Evolutionary conservation across 495 filamentous ascomycete species (phyloP).

Genomic region (Aspergillus kassunensis): DNA sequence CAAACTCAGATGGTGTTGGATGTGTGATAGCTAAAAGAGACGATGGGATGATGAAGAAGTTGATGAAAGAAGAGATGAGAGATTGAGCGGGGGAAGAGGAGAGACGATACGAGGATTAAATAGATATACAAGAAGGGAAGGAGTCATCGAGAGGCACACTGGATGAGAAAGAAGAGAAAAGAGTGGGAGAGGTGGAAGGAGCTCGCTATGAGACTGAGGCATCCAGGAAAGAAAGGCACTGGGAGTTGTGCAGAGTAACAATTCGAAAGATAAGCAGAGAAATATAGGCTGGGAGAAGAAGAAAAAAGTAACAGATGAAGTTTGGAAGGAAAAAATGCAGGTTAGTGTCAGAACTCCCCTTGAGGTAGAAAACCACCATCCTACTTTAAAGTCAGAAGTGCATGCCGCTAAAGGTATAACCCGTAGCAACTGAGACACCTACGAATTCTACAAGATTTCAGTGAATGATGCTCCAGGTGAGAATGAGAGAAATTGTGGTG

Average conservation of each 20-base stretch:
- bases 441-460: no score
- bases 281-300: background rate
- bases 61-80: conserved; percentile 8
- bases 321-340: no score
- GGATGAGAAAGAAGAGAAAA: background rate
- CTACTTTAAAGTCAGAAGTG: no score
- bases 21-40: conserved; percentile 11
- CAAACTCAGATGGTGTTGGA: conserved; percentile 11
- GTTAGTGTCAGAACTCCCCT: no score
- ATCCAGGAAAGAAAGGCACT: conserved; percentile 1
- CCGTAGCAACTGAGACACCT: no score
- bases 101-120: conserved; percentile 1
- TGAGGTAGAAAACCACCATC: no score
- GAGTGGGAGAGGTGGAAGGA: background rate
- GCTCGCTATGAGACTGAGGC: background rate
- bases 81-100: background rate
- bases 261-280: background rate
- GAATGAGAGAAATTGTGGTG: no score
- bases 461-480: no score
- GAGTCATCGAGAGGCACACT: background rate
- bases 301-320: no score
- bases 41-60: conserved; percentile 25
- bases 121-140: conserved; percentile 7
- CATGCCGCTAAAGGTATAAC: no score
- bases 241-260: background rate